Conservation (phyloP, 768 basidiomycete species). For the Russula vinacea region DNA sequence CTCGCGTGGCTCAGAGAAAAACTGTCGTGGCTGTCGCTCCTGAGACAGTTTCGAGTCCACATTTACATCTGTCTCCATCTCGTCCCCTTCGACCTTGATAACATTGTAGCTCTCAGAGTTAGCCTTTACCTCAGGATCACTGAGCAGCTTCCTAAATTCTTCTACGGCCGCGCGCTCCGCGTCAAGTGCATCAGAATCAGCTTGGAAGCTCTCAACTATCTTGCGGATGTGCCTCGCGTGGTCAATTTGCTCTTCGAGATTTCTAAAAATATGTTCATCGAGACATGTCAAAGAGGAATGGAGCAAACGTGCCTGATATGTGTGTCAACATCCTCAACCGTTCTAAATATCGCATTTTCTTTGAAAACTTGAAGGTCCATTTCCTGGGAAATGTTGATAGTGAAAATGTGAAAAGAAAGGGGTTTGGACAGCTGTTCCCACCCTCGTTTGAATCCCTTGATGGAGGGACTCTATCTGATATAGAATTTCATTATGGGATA, state of each 20-base stretch:
- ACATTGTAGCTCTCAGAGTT: conserved; percentile 76
- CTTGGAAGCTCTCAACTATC: conserved; percentile 75
- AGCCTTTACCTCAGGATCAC: conserved; percentile 86
- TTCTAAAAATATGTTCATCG: conserved; percentile 42
- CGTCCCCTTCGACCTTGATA: conserved; percentile 81
- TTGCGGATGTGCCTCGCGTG: conserved; percentile 66
- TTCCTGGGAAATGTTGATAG: conserved; percentile 46
- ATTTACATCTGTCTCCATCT: conserved; percentile 66
- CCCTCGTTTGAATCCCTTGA: conserved; percentile 75
- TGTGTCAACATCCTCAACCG: conserved; percentile 81
- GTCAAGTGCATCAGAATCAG: conserved; percentile 77
- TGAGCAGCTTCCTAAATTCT: conserved; percentile 76
- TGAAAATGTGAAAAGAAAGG: conserved; percentile 5
- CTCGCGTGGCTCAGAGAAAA: conserved; percentile 82
- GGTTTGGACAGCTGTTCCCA: conserved; percentile 33
- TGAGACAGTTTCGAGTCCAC: too few species aligned
- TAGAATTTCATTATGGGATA: conserved; percentile 59
- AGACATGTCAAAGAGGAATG: conserved; percentile 19
- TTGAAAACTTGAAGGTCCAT: conserved; percentile 83
- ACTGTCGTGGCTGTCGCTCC: conserved; percentile 22
- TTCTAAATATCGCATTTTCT: conserved; percentile 75
- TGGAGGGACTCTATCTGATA: conserved; percentile 78
- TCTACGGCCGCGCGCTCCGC: conserved; percentile 68
- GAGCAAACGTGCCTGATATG: conserved; percentile 67
- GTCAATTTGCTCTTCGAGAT: conserved; percentile 73